phyloP scores from a whole-genome alignment of 768 basidiomycete species.

The Suillus hirtellus region DNA sequence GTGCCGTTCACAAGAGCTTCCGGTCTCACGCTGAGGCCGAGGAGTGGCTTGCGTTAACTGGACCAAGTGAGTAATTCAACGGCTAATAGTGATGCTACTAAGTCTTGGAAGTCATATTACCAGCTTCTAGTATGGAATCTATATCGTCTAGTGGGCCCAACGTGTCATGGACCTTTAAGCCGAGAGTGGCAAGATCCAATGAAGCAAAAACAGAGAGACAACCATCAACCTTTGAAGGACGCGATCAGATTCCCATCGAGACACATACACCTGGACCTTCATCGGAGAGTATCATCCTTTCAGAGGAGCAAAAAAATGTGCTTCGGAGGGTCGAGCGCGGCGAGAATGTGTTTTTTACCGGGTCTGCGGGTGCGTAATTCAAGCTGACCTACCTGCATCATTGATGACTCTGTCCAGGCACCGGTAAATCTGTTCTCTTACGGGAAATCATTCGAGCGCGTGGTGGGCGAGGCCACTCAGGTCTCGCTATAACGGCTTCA shows the following conservation, averaged over 20 bases:
- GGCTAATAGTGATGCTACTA: neutral
- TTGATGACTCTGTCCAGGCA: constrained; percentile 42
- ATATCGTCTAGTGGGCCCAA: neutral
- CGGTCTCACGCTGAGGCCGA: constrained; percentile 44
- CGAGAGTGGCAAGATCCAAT: neutral
- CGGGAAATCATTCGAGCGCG: constrained; percentile 66
- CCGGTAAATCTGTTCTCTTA: constrained; percentile 83
- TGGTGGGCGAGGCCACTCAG: constrained; percentile 34
- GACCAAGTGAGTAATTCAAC: constrained; percentile 20
- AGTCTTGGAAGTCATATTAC: neutral
- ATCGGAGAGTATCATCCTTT: constrained; percentile 38
- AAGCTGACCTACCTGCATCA: neutral
- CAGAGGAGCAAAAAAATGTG: constrained; percentile 52
- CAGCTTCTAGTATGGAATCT: neutral
- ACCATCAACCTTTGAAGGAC: neutral
- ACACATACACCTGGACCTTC: constrained; percentile 1
- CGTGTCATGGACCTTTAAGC: neutral
- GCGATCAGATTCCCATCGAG: neutral
- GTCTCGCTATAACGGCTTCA: constrained; percentile 76
- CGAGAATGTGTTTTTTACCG: constrained; percentile 81
- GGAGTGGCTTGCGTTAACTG: constrained; percentile 41
- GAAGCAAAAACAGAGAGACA: neutral
- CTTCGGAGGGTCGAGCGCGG: constrained; percentile 56
- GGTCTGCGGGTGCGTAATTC: constrained; percentile 64
- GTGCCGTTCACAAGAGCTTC: constrained; percentile 56